Conservation (phyloP, 2,329 filamentous ascomycete species). For the Aspergillus fijiensis region DNA sequence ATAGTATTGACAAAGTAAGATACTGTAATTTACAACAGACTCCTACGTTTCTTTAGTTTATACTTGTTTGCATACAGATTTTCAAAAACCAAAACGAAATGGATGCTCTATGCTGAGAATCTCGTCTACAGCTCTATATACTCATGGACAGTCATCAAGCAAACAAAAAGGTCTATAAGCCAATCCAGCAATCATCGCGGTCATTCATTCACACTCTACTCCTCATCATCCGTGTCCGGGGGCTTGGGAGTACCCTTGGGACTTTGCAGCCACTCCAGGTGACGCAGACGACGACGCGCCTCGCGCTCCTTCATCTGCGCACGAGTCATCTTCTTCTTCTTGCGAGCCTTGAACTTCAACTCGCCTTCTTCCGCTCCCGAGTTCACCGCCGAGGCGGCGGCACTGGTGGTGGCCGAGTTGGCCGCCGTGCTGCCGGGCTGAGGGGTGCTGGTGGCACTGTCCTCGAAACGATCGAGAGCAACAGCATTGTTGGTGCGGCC, state of each 20-base stretch:
- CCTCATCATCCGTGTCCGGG: conserved; percentile 75
- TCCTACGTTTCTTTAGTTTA: too few species aligned
- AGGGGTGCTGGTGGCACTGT: conserved; percentile 63
- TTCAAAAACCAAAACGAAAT: background rate
- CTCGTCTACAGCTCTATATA: conserved; percentile 13
- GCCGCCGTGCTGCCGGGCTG: conserved; percentile 56
- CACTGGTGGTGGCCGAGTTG: conserved; percentile 60
- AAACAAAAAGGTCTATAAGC: conserved; percentile 1
- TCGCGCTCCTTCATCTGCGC: conserved; percentile 94
- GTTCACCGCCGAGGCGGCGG: conserved; percentile 67
- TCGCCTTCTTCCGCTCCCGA: conserved; percentile 77
- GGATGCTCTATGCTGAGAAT: background rate
- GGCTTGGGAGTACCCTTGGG: conserved; percentile 81
- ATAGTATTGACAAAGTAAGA: background rate
- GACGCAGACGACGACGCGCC: conserved; percentile 78
- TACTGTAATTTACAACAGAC: too few species aligned
- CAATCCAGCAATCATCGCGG: conserved; percentile 11
- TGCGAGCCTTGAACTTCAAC: conserved; percentile 85
- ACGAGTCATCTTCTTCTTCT: conserved; percentile 99
- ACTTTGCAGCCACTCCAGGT: conserved; percentile 77
- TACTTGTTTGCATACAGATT: too few species aligned
- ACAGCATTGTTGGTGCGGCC: conserved; percentile 77
- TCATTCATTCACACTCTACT: conserved; percentile 20
- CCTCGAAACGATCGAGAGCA: conserved; percentile 81
- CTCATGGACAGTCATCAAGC: conserved; percentile 6